A percentile compares a stretch with the other conserved stretches of the same genome.
These are phyloP conservation scores for Ascochyta viciae-villosae DNA, from an alignment of 2,329 filamentous ascomycete genomes.

Conservation along the genomic window DNA sequence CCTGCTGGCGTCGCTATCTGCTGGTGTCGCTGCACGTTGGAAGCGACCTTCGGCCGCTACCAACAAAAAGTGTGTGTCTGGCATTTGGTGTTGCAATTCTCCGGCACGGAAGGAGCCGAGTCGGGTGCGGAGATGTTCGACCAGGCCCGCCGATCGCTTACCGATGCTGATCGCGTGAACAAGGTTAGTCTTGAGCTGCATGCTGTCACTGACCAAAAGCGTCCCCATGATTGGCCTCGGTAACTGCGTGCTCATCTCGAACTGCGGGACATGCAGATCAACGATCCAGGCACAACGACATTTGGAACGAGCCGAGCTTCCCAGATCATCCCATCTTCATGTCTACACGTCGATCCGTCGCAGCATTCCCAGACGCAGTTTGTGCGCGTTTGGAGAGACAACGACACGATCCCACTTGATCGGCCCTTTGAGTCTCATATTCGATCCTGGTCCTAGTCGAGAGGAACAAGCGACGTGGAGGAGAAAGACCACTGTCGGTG, in stretches of 20 bases:
- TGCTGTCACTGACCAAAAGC: constrained; percentile 3
- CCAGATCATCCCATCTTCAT: constrained; percentile 2
- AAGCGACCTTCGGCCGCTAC: too few relatives aligned
- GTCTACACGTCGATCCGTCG: background rate
- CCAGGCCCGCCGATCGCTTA: constrained; percentile 2
- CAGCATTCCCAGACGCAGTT: background rate
- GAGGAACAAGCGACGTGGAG: background rate
- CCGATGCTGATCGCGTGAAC: constrained; percentile 7
- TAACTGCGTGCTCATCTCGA: constrained; percentile 1
- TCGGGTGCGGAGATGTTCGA: constrained; percentile 7
- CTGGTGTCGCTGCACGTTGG: too few relatives aligned
- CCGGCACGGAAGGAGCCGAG: constrained; percentile 14
- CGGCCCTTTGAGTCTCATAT: background rate
- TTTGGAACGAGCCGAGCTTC: constrained; percentile 7
- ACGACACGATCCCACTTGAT: background rate
- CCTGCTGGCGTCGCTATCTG: too few relatives aligned
- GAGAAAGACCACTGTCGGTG: constrained; percentile 1
- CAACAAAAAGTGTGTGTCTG: background rate
- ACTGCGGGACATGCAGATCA: constrained; percentile 10
- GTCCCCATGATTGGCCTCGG: constrained; percentile 12
- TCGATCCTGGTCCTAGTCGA: background rate
- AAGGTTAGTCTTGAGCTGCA: background rate
- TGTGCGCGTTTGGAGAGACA: background rate
- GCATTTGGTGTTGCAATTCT: background rate
- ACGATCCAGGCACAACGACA: constrained; percentile 7